Conservation (phyloP, 768 basidiomycete genomes). For the Xanthoconium stramineum region DNA sequence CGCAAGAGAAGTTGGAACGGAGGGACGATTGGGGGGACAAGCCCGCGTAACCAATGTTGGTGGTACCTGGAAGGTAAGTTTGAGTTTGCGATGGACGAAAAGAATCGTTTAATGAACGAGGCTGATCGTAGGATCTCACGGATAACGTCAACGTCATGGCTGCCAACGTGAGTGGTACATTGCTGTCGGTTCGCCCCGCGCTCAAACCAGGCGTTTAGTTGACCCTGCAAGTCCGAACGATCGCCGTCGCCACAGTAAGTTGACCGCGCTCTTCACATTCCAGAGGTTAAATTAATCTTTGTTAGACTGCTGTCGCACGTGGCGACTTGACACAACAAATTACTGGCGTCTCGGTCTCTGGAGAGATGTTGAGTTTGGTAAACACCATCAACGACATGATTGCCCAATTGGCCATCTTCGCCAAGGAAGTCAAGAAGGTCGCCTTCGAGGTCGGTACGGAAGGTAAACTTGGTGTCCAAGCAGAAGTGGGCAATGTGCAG, state of each 20-base stretch:
- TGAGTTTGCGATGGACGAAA: background rate
- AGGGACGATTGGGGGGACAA: constrained; percentile 92
- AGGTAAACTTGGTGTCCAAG: constrained; percentile 97
- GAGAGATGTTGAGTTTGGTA: constrained; percentile 94
- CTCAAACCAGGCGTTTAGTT: constrained; percentile 47
- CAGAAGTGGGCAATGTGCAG: constrained; percentile 94
- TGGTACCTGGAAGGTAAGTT: constrained; percentile 86
- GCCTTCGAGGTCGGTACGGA: constrained; percentile 97
- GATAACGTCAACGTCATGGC: constrained; percentile 98
- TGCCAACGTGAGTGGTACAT: constrained; percentile 59
- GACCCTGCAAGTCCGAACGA: constrained; percentile 90
- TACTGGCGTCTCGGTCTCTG: constrained; percentile 85
- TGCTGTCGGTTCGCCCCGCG: background rate
- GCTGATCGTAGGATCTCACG: constrained; percentile 63
- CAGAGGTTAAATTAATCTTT: background rate
- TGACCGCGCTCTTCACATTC: background rate
- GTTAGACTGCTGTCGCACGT: constrained; percentile 83
- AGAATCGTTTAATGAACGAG: background rate
- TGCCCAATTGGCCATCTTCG: constrained; percentile 65
- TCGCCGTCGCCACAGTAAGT: constrained; percentile 86
- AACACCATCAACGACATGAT: constrained; percentile 96
- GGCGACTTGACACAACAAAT: constrained; percentile 96
- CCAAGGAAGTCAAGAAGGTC: constrained; percentile 87
- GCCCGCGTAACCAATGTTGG: constrained; percentile 92
- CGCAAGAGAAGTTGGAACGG: constrained; percentile 95